phyloP scores from a whole-genome alignment of 306 rosid species.

The Inga oerstediana region DNA sequence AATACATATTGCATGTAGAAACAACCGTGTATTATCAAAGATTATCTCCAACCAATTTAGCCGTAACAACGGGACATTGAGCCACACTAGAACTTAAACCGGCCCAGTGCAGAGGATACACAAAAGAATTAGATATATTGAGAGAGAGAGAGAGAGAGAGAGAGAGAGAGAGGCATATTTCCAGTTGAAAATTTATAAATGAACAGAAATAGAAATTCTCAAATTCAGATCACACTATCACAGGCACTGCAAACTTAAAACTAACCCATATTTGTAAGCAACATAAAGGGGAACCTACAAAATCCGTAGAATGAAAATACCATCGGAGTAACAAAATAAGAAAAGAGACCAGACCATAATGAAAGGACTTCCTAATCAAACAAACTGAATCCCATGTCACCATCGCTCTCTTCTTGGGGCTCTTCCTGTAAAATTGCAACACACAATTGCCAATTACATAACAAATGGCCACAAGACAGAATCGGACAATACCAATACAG shows the following conservation, averaged over 20 bases:
- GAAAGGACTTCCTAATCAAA: conserved; percentile 55
- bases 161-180: neutral
- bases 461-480: neutral
- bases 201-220: neutral
- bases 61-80: neutral
- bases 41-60: neutral
- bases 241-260: conserved; percentile 34
- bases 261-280: conserved; percentile 22
- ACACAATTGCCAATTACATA: conserved; percentile 11
- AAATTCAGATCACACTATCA: conserved; percentile 19
- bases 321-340: conserved; percentile 15
- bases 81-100: neutral
- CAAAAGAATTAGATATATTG: no score
- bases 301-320: conserved; percentile 1
- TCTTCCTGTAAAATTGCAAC: conserved; percentile 56
- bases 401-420: conserved; percentile 75
- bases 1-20: neutral
- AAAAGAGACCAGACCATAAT: conserved; percentile 7
- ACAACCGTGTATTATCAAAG: neutral
- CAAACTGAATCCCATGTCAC: conserved; percentile 74
- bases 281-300: conserved; percentile 24
- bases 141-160: neutral
- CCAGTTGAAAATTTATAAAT: neutral
- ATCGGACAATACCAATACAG: neutral
- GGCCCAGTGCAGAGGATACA: neutral